Evolutionary conservation across 2,329 filamentous ascomycete species (phyloP).

Genomic region (Exophiala dermatitidis): DNA sequence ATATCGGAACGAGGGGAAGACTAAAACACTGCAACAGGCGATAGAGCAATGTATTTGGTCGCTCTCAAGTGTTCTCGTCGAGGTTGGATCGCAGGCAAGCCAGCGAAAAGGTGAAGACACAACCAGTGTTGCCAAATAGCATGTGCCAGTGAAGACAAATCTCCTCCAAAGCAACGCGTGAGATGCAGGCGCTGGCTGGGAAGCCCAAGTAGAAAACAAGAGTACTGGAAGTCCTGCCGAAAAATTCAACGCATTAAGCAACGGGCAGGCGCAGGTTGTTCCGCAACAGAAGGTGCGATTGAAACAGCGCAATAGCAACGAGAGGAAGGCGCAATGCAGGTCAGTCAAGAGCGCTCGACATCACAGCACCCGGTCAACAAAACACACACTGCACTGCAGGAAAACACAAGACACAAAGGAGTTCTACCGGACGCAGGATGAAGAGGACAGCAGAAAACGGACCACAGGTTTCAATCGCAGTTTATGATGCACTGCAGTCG

Average conservation of each 20-base stretch:
- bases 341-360: slow-evolving; percentile 10
- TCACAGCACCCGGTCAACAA: neutral
- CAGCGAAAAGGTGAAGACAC: neutral
- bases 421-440: neutral
- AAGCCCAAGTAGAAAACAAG: slow-evolving; percentile 7
- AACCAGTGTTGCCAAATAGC: slow-evolving; percentile 7
- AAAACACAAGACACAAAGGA: neutral
- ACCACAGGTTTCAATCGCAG: neutral
- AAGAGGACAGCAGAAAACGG: neutral
- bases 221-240: neutral
- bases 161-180: slow-evolving; percentile 3
- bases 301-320: slow-evolving; percentile 3
- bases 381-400: neutral
- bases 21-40: neutral
- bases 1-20: neutral
- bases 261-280: neutral
- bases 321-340: neutral
- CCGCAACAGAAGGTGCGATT: slow-evolving; percentile 7
- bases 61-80: neutral
- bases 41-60: neutral
- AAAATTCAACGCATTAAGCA: neutral
- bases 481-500: neutral
- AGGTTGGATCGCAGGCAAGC: neutral
- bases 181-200: slow-evolving; percentile 1
- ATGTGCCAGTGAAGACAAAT: slow-evolving; percentile 11